Conservation (phyloP, 2,329 filamentous ascomycete species). For the Fusarium sterilihyphosum region DNA sequence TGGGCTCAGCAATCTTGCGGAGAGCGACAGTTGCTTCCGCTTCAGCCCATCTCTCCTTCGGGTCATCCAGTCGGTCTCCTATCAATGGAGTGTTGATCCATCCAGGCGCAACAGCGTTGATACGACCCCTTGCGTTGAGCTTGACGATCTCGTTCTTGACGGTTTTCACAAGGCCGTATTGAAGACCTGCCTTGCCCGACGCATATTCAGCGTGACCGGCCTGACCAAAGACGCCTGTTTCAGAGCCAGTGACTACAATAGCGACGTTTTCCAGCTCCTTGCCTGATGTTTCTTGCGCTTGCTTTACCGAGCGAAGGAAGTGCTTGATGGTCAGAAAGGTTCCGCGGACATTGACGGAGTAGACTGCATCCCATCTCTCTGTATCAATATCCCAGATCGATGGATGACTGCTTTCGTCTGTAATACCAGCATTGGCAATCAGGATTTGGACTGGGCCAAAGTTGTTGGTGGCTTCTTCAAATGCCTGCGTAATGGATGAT, state of each 20-base stretch:
- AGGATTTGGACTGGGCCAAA: background rate
- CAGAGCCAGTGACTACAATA: background rate
- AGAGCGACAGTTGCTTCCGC: background rate
- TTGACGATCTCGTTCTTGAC: background rate
- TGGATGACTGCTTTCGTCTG: background rate
- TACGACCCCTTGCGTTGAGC: background rate
- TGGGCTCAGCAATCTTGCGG: background rate
- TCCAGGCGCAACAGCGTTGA: background rate
- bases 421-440: background rate
- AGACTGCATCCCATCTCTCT: background rate
- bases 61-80: background rate
- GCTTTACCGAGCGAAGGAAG: background rate
- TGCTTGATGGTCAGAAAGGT: background rate
- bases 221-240: background rate
- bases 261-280: background rate
- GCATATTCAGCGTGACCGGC: background rate
- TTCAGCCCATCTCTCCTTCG: background rate
- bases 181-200: background rate
- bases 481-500: background rate
- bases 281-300: rapidly evolving
- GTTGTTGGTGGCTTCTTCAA: background rate
- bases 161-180: background rate
- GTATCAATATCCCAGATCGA: background rate
- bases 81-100: background rate
- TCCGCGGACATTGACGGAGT: background rate